Base-by-base conservation (phyloP, 2,329 filamentous ascomycete genomes). In the Colletotrichum eremochloae region DNA sequence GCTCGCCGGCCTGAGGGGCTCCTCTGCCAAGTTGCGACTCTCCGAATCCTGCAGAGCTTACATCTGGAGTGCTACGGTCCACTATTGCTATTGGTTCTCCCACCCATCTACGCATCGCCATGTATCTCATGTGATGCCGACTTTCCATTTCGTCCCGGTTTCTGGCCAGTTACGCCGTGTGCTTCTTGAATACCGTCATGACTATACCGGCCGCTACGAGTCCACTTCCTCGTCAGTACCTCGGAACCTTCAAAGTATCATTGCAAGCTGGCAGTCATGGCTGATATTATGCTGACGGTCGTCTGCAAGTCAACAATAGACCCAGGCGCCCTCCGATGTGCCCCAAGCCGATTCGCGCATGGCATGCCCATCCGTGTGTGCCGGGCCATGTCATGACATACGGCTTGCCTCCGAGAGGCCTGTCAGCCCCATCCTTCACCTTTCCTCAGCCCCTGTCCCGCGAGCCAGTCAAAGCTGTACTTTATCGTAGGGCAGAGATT, bases 401-500 rank as follows among this genome's bases (percentile, higher is more conserved):
- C 38, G 56, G 31, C 31, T 50, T 29, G n/a, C 33, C 55, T 44
- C 44, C 55, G 44, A 70, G 62, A 64, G 60, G 69, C 24, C 60
- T 55, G 58, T 42, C 66, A 72, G 69, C 69, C 66, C 64, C 55
- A 64, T 64, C 69, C 69, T 69, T 64, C 69, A 72, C 44, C 53
- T 64, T 52, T 68, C 53, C 58, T 72, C 69, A 64, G 69, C 60
- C 66, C 56, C 44, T 33, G 46, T 56, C 36, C 52, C 65, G 48
- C 55, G 53, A 55, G 46, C 69, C 66, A 60, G 66, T 64, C 66
- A 48, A n/a, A 42, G 6, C 9, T 24, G 20, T 33, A 38, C 29
- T 48, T 20, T 33, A 48, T 24, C 33, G 36, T 56, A 72, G 55
- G 69, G 58, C 69, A 64, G 55, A 61, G 38, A 61, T 50, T 44